Evolutionary conservation across 2,329 filamentous ascomycete genomes (phyloP).

Genomic region (Colletotrichum truncatum): DNA sequence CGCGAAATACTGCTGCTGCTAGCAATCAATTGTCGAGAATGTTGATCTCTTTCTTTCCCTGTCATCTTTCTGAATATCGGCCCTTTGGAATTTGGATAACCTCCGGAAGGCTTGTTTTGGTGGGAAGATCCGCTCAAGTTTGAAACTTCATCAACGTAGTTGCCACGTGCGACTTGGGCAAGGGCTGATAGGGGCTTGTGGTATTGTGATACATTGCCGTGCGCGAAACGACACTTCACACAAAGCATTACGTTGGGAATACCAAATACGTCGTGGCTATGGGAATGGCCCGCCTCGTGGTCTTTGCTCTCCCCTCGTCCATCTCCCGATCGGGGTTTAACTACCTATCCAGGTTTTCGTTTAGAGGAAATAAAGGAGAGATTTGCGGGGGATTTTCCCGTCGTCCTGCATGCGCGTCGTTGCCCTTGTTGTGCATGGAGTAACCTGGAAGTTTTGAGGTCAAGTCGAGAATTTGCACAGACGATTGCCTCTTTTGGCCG

Average conservation of each 20-base stretch:
- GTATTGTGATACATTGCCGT: conserved; percentile 12
- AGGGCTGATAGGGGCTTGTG: neutral
- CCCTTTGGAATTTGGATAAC: neutral
- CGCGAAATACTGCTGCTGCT: too few species aligned
- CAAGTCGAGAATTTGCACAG: conserved; percentile 6
- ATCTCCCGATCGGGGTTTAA: too few species aligned
- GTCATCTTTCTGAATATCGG: too few species aligned
- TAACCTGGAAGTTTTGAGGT: neutral
- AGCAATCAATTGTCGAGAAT: too few species aligned
- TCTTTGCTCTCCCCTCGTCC: neutral
- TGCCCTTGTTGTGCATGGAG: neutral
- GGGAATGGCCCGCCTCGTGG: neutral
- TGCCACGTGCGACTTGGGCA: neutral
- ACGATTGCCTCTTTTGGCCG: conserved; percentile 18
- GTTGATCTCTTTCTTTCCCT: too few species aligned
- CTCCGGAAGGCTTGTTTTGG: neutral
- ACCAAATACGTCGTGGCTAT: neutral
- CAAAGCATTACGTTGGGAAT: neutral
- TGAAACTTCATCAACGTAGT: conserved; percentile 3
- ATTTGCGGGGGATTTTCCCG: conserved; percentile 25
- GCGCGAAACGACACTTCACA: conserved; percentile 16
- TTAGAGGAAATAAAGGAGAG: neutral
- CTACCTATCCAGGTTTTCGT: too few species aligned
- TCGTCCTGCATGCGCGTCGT: neutral
- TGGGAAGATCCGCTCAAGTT: conserved; percentile 1